phyloP scores from a whole-genome alignment of 441 rosid genomes.

The Populus hybrid region DNA sequence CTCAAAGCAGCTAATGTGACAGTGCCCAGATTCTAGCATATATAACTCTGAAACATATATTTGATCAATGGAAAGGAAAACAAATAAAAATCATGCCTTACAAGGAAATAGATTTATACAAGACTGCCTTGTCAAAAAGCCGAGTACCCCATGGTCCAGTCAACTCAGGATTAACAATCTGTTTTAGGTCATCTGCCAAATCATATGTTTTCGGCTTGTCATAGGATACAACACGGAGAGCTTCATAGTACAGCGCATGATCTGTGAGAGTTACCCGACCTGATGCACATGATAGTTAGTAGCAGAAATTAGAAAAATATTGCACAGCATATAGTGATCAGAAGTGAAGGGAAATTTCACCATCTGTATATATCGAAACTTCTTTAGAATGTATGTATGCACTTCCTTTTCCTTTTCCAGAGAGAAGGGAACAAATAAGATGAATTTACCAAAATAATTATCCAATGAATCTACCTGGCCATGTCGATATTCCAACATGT shows the following conservation, averaged over 20 bases:
- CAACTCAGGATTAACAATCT: slow-evolving; percentile 81
- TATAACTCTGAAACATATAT: not conserved
- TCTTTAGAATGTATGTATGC: not conserved
- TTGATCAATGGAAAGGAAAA: slow-evolving; percentile 12
- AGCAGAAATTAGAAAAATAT: slow-evolving; percentile 14
- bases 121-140: slow-evolving; percentile 90
- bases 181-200: slow-evolving; percentile 81
- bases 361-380: not conserved
- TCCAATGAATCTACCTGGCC: slow-evolving; percentile 69
- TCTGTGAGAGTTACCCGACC: slow-evolving; percentile 87
- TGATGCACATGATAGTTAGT: slow-evolving; percentile 24
- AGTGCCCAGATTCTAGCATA: slow-evolving; percentile 1
- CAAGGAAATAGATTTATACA: slow-evolving; percentile 79
- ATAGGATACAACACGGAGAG: slow-evolving; percentile 81
- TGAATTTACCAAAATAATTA: slow-evolving; percentile 2
- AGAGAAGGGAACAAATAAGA: not conserved
- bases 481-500: slow-evolving; percentile 84
- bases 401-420: slow-evolving; percentile 6
- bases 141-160: slow-evolving; percentile 98
- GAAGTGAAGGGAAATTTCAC: not conserved
- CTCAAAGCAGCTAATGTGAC: slow-evolving; percentile 23
- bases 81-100: slow-evolving; percentile 40
- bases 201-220: slow-evolving; percentile 84
- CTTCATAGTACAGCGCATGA: slow-evolving; percentile 86
- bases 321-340: not conserved